phyloP scores from a whole-genome alignment of 2,329 filamentous ascomycete genomes.

The Diaporthe caulivora region DNA sequence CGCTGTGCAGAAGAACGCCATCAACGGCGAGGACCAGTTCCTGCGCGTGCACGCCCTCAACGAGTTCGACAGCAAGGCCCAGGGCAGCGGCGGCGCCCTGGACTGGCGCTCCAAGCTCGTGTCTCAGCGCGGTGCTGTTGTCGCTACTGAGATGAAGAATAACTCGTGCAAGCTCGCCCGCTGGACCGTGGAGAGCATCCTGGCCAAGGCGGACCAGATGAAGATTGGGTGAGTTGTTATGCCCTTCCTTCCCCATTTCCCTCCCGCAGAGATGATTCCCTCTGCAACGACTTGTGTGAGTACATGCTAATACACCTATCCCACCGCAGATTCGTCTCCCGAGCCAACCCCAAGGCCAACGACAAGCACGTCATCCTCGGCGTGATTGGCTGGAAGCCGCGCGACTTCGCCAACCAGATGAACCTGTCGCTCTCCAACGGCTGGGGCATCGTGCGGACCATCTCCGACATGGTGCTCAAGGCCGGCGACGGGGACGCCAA shows the following conservation, averaged over 20 bases:
- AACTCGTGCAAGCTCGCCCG: slow-evolving; percentile 98
- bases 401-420: slow-evolving; percentile 98
- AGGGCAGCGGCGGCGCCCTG: slow-evolving; percentile 91
- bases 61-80: slow-evolving; percentile 98
- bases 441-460: slow-evolving; percentile 98
- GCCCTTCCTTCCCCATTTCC: background rate
- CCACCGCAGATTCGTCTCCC: slow-evolving; percentile 85
- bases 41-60: slow-evolving; percentile 96
- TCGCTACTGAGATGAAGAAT: slow-evolving; percentile 99
- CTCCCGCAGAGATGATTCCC: too few relatives aligned
- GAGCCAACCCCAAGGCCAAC: slow-evolving; percentile 90
- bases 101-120: slow-evolving; percentile 98
- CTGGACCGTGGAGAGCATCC: slow-evolving; percentile 97
- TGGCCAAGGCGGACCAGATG: slow-evolving; percentile 98
- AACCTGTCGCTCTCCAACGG: slow-evolving; percentile 96
- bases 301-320: slow-evolving; percentile 14
- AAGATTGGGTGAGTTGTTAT: slow-evolving; percentile 83
- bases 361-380: slow-evolving; percentile 96
- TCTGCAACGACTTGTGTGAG: slow-evolving; percentile 4
- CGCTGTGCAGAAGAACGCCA: slow-evolving; percentile 94
- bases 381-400: slow-evolving; percentile 97
- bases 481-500: slow-evolving; percentile 76
- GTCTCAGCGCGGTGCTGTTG: slow-evolving; percentile 94
- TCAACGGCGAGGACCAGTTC: slow-evolving; percentile 91
- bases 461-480: slow-evolving; percentile 91